Percentiles rank a stretch among this genome's conserved stretches.
Conservation (phyloP, 1,284 basidiomycete species). For the Rhodotorula sp. region DNA sequence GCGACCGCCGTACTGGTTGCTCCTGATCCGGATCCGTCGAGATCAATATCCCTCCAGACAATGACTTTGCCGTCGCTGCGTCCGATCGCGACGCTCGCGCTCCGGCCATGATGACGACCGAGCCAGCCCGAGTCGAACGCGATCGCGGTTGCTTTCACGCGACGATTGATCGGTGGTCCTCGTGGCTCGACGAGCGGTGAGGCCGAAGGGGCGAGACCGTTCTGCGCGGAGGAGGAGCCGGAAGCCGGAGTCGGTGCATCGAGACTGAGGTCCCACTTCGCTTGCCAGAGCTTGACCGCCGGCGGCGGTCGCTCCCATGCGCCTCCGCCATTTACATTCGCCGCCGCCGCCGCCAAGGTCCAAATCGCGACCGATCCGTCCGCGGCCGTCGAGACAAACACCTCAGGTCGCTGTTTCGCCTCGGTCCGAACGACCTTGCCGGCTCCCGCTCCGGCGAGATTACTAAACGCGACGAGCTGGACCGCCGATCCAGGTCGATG, state of each 20-base stretch:
- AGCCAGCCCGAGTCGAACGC: constrained; percentile 34
- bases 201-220: background rate
- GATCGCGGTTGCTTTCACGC: constrained; percentile 6
- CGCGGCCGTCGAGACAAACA: constrained; percentile 25
- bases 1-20: background rate
- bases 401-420: constrained; percentile 14
- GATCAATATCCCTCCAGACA: constrained; percentile 27
- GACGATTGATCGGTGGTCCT: background rate
- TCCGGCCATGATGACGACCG: constrained; percentile 16
- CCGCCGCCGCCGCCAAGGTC: constrained; percentile 9
- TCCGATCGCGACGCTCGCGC: constrained; percentile 31
- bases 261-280: constrained; percentile 14
- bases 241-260: background rate
- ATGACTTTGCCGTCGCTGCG: constrained; percentile 30
- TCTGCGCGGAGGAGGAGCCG: background rate
- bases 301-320: constrained; percentile 11
- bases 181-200: background rate
- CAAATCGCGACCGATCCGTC: constrained; percentile 38
- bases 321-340: background rate
- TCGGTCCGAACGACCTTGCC: background rate
- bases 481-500: constrained; percentile 24
- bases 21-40: constrained; percentile 6
- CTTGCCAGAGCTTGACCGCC: constrained; percentile 25
- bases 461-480: constrained; percentile 13
- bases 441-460: constrained; percentile 1